A percentile compares a stretch with the other conserved stretches of the same genome.
Evolutionary conservation across 345 rosid species (phyloP).

Genomic region (Gossypium raimondii): DNA sequence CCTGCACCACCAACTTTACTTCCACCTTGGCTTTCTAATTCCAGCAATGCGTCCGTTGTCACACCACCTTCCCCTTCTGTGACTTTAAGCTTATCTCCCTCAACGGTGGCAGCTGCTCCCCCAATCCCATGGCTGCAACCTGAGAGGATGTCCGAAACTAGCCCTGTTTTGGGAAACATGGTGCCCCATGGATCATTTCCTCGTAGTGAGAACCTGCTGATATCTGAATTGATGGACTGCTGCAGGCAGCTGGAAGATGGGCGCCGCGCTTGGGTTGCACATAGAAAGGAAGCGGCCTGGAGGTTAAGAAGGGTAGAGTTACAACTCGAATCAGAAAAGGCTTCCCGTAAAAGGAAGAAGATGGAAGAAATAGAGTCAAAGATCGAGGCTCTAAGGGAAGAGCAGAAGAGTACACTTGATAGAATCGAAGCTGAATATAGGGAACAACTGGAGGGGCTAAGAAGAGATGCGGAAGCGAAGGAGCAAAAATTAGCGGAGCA

Average conservation of each 20-base stretch:
- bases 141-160: conserved; percentile 46
- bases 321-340: conserved; percentile 91
- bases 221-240: conserved; percentile 78
- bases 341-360: conserved; percentile 70
- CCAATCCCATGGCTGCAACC: conserved; percentile 87
- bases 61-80: conserved; percentile 74
- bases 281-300: conserved; percentile 95
- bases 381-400: conserved; percentile 85
- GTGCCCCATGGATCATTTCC: conserved; percentile 38
- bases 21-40: conserved; percentile 86
- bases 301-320: conserved; percentile 83
- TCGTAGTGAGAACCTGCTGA: conserved; percentile 49
- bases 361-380: conserved; percentile 81
- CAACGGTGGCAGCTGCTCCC: conserved; percentile 62
- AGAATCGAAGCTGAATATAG: conserved; percentile 74
- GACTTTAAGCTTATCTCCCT: conserved; percentile 75
- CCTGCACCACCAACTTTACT: conserved; percentile 51
- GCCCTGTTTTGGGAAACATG: conserved; percentile 46
- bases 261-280: conserved; percentile 69
- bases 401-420: conserved; percentile 62
- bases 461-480: conserved; percentile 80
- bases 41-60: conserved; percentile 45
- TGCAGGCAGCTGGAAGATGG: conserved; percentile 94
- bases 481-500: conserved; percentile 91
- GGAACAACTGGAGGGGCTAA: conserved; percentile 63